These are phyloP conservation scores for Exophiala oligosperma DNA, from an alignment of 2,329 filamentous ascomycete genomes.

Conservation along the genomic window DNA sequence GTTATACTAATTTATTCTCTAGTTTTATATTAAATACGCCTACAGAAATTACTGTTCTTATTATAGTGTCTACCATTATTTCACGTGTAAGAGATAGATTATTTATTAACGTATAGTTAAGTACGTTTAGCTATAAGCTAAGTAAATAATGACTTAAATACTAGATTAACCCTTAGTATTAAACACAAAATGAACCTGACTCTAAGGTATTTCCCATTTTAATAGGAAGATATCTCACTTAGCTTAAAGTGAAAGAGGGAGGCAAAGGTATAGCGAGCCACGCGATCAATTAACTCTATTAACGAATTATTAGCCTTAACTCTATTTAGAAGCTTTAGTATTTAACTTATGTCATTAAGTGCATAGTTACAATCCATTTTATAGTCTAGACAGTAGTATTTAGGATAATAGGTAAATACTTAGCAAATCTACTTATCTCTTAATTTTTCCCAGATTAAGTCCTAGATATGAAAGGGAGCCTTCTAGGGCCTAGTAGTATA, in stretches of 20 bases:
- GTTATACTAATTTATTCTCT: background rate
- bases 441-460: background rate
- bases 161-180: background rate
- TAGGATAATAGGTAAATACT: background rate
- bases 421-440: conserved; percentile 1
- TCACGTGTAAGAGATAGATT: background rate
- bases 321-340: background rate
- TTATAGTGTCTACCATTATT: background rate
- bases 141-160: background rate
- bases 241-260: conserved; percentile 5
- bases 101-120: background rate
- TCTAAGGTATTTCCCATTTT: background rate
- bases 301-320: background rate
- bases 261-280: background rate
- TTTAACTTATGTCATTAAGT: background rate
- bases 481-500: background rate
- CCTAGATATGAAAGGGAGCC: background rate
- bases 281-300: background rate
- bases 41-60: background rate
- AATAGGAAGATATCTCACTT: background rate
- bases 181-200: background rate
- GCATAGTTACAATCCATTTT: background rate
- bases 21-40: background rate
- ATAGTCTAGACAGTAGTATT: background rate
- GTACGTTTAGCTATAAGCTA: background rate